Percentiles rank a stretch among this genome's conserved stretches.
phyloP scores from a whole-genome alignment of 305 asterid species.

The Caryopteris hybrid region DNA sequence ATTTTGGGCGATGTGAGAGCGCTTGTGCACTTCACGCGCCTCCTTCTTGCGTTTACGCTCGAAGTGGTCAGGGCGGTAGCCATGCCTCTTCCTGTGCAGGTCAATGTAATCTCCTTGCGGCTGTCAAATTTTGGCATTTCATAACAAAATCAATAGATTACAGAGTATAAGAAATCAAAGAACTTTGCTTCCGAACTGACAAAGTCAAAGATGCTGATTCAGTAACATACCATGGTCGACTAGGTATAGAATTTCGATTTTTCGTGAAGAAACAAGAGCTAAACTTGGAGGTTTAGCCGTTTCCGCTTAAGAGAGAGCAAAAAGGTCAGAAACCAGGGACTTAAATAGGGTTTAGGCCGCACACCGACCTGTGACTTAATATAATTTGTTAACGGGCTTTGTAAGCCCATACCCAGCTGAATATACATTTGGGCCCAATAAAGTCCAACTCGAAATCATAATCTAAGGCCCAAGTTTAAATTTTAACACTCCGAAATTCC shows the following conservation, averaged over 20 bases:
- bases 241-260: not conserved
- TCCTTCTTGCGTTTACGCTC: constrained; percentile 96
- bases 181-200: not conserved
- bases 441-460: too few relatives aligned
- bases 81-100: constrained; percentile 79
- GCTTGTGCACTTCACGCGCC: constrained; percentile 94
- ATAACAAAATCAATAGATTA: not conserved
- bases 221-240: constrained; percentile 23
- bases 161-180: not conserved
- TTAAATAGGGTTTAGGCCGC: constrained; percentile 11
- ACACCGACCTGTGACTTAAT: not conserved
- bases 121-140: constrained; percentile 30
- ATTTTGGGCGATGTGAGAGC: constrained; percentile 69
- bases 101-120: constrained; percentile 99
- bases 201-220: not conserved
- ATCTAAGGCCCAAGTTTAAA: not conserved
- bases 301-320: not conserved
- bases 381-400: not conserved
- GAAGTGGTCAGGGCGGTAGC: constrained; percentile 85
- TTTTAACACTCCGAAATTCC: not conserved
- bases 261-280: not conserved
- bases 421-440: too few relatives aligned
- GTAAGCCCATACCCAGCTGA: not conserved
- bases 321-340: not conserved
- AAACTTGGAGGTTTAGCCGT: not conserved